Base-by-base conservation (phyloP, 2,329 filamentous ascomycete genomes). In the Sclerotiophoma versabilis region DNA sequence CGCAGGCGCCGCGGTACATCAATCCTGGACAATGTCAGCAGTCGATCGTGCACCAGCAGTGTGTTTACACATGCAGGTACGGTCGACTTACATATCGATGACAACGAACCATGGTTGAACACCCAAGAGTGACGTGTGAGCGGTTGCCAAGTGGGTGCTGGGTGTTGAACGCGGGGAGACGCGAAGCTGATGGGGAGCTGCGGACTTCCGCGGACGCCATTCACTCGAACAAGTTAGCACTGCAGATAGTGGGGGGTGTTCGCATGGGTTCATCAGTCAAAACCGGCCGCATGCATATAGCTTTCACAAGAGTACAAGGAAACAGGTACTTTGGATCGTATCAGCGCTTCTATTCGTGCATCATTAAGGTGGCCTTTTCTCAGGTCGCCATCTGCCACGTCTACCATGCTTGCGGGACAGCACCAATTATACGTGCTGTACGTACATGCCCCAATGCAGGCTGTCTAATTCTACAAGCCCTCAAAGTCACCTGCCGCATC, bases 401-500 rank as follows among this genome's bases (percentile, higher is more conserved):
- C 60, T 62, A 65, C 65, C 51, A 63, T 66, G 62, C 58, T 54
- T 58, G 57, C 54, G 45, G 37, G 47, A 22, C 43, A 46, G 54
- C 55, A 49, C 60, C 58, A 64, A 60, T 63, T 54, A 47, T 65
- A 64, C 66, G 66, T 58, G 55, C 43, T 49, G 33, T 26, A 15
- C 12, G 23, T 15, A 33, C 25, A 11, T 47, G n/a, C 17, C 11
- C 7, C 11, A 29, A 30, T 27, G n/a, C n/a, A n/a, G n/a, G n/a
- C 22, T 17, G 14, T n/a, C 27, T 34, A 49, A 41, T 29, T 65
- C 63, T 89, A 98, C 83, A 98, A 92, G 68, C 92, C 93, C 70
- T 98, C 95, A 77, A 97, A 98, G 71, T 97, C 93, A 53, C 92
- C 93, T 48, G 91, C 92, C 41, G 96, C 88, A 79, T 98, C 95